phyloP scores from a whole-genome alignment of 805 yeast species.

The Cyberlindnera galapagoensis region DNA sequence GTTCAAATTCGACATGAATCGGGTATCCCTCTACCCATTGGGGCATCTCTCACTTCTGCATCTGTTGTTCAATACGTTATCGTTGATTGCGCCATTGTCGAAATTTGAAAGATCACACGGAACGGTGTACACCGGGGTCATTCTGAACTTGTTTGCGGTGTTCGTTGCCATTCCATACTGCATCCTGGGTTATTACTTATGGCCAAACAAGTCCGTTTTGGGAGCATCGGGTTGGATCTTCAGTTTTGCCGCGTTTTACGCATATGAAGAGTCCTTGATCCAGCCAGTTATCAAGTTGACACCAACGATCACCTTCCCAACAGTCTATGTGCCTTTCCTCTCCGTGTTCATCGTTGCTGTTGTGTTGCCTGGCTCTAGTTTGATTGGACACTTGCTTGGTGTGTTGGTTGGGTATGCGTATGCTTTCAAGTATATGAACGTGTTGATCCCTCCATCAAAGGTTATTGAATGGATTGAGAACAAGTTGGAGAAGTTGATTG shows the following conservation, averaged over 20 bases:
- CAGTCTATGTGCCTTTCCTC: conserved; percentile 51
- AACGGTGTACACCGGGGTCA: conserved; percentile 78
- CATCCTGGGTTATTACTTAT: conserved; percentile 32
- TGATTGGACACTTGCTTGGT: conserved; percentile 70
- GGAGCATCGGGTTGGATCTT: conserved; percentile 75
- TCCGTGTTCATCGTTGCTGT: conserved; percentile 43
- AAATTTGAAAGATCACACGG: conserved; percentile 70
- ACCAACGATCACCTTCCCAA: conserved; percentile 45
- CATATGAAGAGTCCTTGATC: conserved; percentile 38
- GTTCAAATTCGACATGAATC: conserved; percentile 32
- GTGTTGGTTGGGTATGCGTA: conserved; percentile 59
- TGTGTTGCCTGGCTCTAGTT: conserved; percentile 59
- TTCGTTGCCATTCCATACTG: conserved; percentile 42
- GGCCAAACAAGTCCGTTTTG: conserved; percentile 45
- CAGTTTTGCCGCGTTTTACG: conserved; percentile 54
- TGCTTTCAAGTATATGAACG: conserved; percentile 48
- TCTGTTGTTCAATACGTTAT: conserved; percentile 49
- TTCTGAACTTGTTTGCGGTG: conserved; percentile 66
- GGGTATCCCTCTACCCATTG: conserved; percentile 60
- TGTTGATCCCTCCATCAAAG: conserved; percentile 60
- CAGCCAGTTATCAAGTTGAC: conserved; percentile 36
- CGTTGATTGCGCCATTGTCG: conserved; percentile 53
- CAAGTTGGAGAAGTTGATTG: conserved; percentile 43
- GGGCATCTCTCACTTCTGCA: conserved; percentile 61
- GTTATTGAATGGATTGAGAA: conserved; percentile 59